phyloP scores from a whole-genome alignment of 2,329 filamentous ascomycete genomes.

The Hypocreales sp. region DNA sequence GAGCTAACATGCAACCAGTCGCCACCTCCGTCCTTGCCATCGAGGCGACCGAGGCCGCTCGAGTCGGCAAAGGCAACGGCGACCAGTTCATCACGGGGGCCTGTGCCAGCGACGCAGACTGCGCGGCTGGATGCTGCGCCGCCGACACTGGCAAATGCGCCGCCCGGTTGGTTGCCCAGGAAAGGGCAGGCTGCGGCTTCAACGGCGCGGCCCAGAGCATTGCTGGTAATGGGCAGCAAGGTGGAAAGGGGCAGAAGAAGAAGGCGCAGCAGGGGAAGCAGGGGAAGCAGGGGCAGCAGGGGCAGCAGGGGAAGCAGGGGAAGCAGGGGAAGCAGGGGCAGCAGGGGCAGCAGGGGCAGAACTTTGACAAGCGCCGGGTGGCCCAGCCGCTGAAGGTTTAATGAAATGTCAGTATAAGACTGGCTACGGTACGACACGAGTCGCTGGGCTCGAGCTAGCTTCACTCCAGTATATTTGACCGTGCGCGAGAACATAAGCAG shows the following conservation, averaged over 20 bases:
- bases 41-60: conserved; percentile 8
- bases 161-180: conserved; percentile 11
- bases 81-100: conserved; percentile 13
- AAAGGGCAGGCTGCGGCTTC: conserved; percentile 18
- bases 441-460: too few species aligned
- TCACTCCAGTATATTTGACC: too few species aligned
- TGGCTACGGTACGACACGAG: too few species aligned
- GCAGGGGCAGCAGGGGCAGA: background rate
- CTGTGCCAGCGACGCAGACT: conserved; percentile 11
- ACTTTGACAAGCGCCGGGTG: too few species aligned
- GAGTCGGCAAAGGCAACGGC: conserved; percentile 10
- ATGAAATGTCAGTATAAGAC: too few species aligned
- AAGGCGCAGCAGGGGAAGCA: background rate
- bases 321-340: background rate
- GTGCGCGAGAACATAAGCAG: too few species aligned
- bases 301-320: background rate
- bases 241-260: background rate
- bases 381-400: too few species aligned
- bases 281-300: background rate
- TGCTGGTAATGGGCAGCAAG: too few species aligned
- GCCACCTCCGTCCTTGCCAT: conserved; percentile 5
- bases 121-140: conserved; percentile 16
- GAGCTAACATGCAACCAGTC: background rate
- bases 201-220: background rate
- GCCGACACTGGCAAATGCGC: conserved; percentile 4